Base-by-base conservation (phyloP, 2,329 filamentous ascomycete species). In the Claviceps cyperi region DNA sequence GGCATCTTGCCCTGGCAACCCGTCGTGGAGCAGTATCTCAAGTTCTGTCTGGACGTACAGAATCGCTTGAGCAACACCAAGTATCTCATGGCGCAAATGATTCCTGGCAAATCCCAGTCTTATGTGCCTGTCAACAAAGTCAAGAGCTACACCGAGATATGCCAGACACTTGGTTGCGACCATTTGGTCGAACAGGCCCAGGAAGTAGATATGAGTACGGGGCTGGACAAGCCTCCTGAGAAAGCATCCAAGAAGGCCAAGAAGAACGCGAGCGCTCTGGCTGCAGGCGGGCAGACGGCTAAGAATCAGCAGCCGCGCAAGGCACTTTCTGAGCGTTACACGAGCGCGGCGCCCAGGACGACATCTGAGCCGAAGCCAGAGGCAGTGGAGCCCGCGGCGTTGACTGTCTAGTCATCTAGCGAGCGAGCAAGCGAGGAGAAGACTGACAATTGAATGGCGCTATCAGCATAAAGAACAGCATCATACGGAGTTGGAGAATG, bases 41-140 rank as follows among this genome's bases (percentile, higher is more conserved):
- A 77, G 54, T 76, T 76, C 35, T 76, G 81, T 32, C 72, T 98
- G 58, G 80, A 85, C 50, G 80, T 88, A 13, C 82, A 91, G 62
- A 97, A 98, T 64, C 81, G 82, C 54, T 92, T 83, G 64, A 84
- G 85, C 43, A 98, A 98, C 69, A 95, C 90, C 5, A 98, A 98
- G 65, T 98, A 85, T 63, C 73, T 92, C 35, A 78, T 98, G 28
- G 78, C 79, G 41, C 87, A 95, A 64, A 77, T 96, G 66, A 80
- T 97, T 22, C 88, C 89, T 0, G 88, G 90, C 15, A 94, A 89
- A 64, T 72, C 79, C 46, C 71, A 76, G 39, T 71, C 71, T 1
- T 85, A 84, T 62, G 73, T 75, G 52, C 65, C 71, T 3, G 73
- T 92, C 57, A 80, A 78, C 54, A 66, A 70, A 45, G 76, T 77